Percentiles rank a stretch among this genome's conserved stretches.
Evolutionary conservation across 2,329 filamentous ascomycete species (phyloP).

Genomic region (Rugonectria rugulosa): DNA sequence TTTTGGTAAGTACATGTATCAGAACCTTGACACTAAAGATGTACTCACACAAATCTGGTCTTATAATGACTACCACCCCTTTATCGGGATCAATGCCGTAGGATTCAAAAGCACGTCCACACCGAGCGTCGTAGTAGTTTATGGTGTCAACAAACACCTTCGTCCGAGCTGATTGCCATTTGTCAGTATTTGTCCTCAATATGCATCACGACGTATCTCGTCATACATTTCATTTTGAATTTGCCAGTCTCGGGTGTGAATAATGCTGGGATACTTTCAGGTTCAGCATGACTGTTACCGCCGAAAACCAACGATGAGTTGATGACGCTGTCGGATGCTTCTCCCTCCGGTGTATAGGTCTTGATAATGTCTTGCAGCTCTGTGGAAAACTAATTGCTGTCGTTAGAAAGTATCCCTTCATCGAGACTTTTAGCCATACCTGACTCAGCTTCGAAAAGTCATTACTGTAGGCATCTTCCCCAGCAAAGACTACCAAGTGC

Average conservation of each 20-base stretch:
- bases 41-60: conserved; percentile 32
- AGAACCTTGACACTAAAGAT: too few species aligned
- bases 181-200: rapidly evolving
- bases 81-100: conserved; percentile 23
- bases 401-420: background rate
- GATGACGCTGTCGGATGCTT: background rate
- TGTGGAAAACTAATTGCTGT: background rate
- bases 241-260: background rate
- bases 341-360: background rate
- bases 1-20: background rate
- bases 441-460: background rate
- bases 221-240: conserved; percentile 15
- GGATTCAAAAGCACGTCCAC: conserved; percentile 10
- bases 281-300: background rate
- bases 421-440: background rate
- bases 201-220: background rate
- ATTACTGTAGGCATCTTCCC: background rate
- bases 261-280: background rate
- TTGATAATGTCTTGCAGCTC: background rate
- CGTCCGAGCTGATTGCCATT: background rate
- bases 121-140: conserved; percentile 23
- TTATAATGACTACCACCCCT: conserved; percentile 25
- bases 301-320: background rate
- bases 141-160: conserved; percentile 27
- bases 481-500: conserved; percentile 30